Evolutionary conservation across 2,329 filamentous ascomycete species (phyloP), one percentile per base, ranked within the genome.

Genomic region (Ascosphaera aggregata): DNA sequence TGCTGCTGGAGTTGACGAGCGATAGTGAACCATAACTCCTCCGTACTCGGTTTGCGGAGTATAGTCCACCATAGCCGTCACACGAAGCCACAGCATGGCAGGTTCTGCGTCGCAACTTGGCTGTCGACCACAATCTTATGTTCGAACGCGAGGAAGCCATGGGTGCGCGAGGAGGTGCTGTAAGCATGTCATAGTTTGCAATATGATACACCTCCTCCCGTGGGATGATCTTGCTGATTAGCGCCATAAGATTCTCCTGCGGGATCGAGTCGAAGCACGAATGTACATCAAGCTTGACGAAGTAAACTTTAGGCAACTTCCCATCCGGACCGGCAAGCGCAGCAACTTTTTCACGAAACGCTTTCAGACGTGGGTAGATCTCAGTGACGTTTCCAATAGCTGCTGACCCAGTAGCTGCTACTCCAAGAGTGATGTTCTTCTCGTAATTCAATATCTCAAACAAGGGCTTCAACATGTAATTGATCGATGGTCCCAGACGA

Each of bases 241-340:
- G 61, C 18, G 63, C 53, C 24, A 94, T 51, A 15, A 95, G 62
- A 1, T 72, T 70, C 18, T 67, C 58, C 53, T 95, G 89, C 0
- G 89, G 89, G 35, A 98, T 94, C 0, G 80, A 93, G 55, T 98
- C 89, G 53, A 94, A 98, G 48, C 86, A 92, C 2, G 81, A 73
- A 52, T 80, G 71, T 16, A 98, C 85, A 51, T 98, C 89, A 9
- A 92, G 64, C 53, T 98, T 98, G 43, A 76, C 85, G 56, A 95
- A 92, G 56, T 80, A 95, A 1, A 94, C 57, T 7, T 51, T 48
- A 0, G 18, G 19, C n/a, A 24, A n/a, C n/a, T 18, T 15, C 9
- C 18, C 2, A 56, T 48, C 45, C 7, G n/a, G 16, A 15, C n/a
- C 9, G 16, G 7, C 16, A 15, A 35, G 7, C 7, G 34, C n/a